Evolutionary conservation across 1,284 basidiomycete genomes (phyloP), one percentile per base, ranked within the genome.

Genomic region (Cryptococcus sp.): DNA sequence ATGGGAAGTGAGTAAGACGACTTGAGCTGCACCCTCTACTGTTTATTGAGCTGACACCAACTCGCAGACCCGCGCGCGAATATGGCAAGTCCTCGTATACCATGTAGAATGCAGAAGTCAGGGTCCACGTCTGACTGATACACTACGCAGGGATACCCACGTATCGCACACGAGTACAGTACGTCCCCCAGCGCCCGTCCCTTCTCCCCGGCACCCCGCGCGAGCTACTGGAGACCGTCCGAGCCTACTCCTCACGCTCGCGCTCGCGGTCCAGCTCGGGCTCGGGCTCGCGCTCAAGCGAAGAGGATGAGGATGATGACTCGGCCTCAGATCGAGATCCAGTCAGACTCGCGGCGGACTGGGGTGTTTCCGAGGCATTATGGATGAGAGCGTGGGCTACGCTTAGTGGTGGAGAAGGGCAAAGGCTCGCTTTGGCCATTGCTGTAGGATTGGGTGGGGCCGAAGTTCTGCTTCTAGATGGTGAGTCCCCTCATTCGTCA

Each of bases 161-260:
- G 25, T 93, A 85, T 78, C 85, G 91, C 53, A 90, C 88, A 0
- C 83, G 83, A 58, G 86, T 93, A 2, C 83, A 87, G 63, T 93
- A 93, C 71, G 86, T 93, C 45, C 91, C 91, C 0, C 91, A 93
- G 75, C 82, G 91, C 20, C 87, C 91, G 0, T 88, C 90, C 0
- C 80, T 93, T 16, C 83, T 93, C n/a, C 85, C 90, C 0, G 88
- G 87, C 5, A 88, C 88, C 5, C 91, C 91, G 1, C 81, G 83
- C 38, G 85, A 88, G 58, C 90, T 92, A 65, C 79, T 92, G 53
- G 70, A 77, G 3, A 81, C 83, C 0, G 79, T 91, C 58, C 42
- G 42, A 45, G 42, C 42, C 22, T 22, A 15, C n/a, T 45, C 42
- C 6, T 35, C 30, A 15, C n/a, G 42, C n/a, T 10, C 7, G 42